These are phyloP conservation scores for Trichopus zeylanicus DNA, from an alignment of 116 monocot species.

Conservation along the genomic window DNA sequence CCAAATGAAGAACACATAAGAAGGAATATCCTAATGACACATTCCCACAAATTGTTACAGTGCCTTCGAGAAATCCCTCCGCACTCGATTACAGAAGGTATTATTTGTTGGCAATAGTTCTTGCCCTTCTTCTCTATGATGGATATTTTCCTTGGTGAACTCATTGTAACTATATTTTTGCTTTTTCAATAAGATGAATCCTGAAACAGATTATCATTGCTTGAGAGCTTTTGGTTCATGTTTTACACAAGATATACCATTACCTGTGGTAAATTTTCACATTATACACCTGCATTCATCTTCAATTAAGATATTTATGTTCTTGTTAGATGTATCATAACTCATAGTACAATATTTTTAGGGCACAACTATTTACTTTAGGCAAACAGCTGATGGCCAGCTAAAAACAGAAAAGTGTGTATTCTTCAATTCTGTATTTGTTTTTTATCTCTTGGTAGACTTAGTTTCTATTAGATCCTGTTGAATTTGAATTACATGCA, in stretches of 20 bases:
- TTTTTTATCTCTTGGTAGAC: not conserved
- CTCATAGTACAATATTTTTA: conserved; percentile 13
- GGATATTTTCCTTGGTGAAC: not conserved
- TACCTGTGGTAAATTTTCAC: conserved; percentile 55
- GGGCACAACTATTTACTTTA: conserved; percentile 91
- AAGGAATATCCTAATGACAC: not conserved
- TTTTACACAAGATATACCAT: conserved; percentile 79
- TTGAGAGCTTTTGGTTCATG: conserved; percentile 73
- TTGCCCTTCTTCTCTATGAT: not conserved
- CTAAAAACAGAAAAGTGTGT: conserved; percentile 94
- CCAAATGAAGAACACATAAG: not conserved
- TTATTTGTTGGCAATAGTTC: not conserved
- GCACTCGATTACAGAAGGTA: conserved; percentile 76
- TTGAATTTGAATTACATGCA: conserved; percentile 25
- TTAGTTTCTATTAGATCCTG: conserved; percentile 2
- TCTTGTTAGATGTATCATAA: not conserved
- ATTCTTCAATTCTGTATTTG: not conserved
- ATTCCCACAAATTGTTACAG: conserved; percentile 29
- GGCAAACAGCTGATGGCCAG: conserved; percentile 73
- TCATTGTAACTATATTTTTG: conserved; percentile 13
- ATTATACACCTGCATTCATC: not conserved
- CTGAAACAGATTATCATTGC: conserved; percentile 73
- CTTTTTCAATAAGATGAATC: conserved; percentile 65
- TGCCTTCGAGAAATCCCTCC: conserved; percentile 92
- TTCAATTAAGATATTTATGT: not conserved